phyloP scores from a whole-genome alignment of 164 flowering plant genomes.

The Akebia trifoliata region DNA sequence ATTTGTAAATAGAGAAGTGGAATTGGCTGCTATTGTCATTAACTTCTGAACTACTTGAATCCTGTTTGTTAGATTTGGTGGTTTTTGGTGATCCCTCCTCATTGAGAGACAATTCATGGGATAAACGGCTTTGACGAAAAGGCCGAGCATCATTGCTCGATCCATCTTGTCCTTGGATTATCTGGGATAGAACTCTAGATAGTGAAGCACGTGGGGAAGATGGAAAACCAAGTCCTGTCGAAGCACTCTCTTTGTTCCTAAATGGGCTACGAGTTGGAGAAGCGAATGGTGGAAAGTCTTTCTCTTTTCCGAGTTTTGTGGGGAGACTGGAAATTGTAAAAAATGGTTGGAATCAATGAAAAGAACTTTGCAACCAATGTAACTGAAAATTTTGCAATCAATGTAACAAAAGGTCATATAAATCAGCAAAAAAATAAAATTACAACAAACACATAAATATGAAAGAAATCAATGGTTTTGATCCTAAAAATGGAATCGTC shows the following conservation, averaged over 20 bases:
- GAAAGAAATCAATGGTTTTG: too few relatives aligned
- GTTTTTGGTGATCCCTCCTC: constrained; percentile 18
- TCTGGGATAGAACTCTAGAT: constrained; percentile 36
- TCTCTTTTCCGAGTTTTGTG: constrained; percentile 36
- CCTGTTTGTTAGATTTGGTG: constrained; percentile 16
- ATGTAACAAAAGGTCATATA: too few relatives aligned
- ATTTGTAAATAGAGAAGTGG: constrained; percentile 91
- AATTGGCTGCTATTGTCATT: constrained; percentile 28
- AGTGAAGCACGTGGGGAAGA: constrained; percentile 25
- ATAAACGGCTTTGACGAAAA: constrained; percentile 36
- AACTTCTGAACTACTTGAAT: constrained; percentile 21
- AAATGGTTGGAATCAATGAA: constrained; percentile 7
- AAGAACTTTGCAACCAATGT: not conserved
- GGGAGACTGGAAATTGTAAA: constrained; percentile 49
- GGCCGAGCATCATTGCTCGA: constrained; percentile 22
- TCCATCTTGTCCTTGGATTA: constrained; percentile 26
- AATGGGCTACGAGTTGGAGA: constrained; percentile 24
- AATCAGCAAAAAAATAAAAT: too few relatives aligned
- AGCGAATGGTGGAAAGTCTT: constrained; percentile 33
- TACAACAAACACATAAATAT: too few relatives aligned
- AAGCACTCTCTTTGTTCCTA: constrained; percentile 25
- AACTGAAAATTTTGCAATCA: not conserved
- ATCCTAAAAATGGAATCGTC: too few relatives aligned
- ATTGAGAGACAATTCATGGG: constrained; percentile 28
- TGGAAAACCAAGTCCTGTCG: constrained; percentile 23